phyloP scores from a whole-genome alignment of 345 rosid genomes.

The Arabis alpina region DNA sequence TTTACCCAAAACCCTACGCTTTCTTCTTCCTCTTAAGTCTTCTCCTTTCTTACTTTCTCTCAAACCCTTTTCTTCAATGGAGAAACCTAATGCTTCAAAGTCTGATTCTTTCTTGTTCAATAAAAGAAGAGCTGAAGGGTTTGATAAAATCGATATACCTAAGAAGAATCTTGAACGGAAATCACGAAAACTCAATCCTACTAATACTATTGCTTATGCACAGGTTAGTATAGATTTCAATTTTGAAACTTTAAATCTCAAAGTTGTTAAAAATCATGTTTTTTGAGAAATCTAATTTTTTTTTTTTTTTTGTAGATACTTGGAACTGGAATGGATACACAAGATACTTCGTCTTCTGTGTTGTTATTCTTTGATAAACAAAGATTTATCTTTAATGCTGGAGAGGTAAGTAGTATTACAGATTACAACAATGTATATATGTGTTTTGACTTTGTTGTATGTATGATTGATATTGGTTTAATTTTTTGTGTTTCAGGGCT shows the following conservation, averaged over 20 bases:
- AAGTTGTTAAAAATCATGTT: background rate
- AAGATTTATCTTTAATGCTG: slow-evolving; percentile 93
- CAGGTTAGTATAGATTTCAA: too few relatives aligned
- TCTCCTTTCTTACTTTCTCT: slow-evolving; percentile 40
- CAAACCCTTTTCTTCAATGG: slow-evolving; percentile 52
- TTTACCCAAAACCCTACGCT: slow-evolving; percentile 54
- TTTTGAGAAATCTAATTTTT: background rate
- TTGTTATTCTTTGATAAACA: slow-evolving; percentile 91
- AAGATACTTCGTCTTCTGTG: slow-evolving; percentile 90
- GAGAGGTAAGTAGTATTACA: slow-evolving; percentile 59
- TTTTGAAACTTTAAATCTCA: background rate
- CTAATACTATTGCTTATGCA: slow-evolving; percentile 77
- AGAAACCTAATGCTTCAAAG: slow-evolving; percentile 36
- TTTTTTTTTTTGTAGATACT: slow-evolving; percentile 70
- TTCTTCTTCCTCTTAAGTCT: slow-evolving; percentile 44
- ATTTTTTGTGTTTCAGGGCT: slow-evolving; percentile 56
- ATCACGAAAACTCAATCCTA: slow-evolving; percentile 71
- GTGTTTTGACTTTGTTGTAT: background rate
- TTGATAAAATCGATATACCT: slow-evolving; percentile 51
- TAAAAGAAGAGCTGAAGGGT: slow-evolving; percentile 79
- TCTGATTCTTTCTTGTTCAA: slow-evolving; percentile 59
- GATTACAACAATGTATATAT: background rate
- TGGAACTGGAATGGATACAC: slow-evolving; percentile 98
- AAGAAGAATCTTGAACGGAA: slow-evolving; percentile 74
- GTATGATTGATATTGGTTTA: slow-evolving; percentile 9